Percentiles rank a stretch among this genome's conserved stretches.
Conservation (phyloP, 108 stramenopile genomes). For the Cyclotella cryptica region DNA sequence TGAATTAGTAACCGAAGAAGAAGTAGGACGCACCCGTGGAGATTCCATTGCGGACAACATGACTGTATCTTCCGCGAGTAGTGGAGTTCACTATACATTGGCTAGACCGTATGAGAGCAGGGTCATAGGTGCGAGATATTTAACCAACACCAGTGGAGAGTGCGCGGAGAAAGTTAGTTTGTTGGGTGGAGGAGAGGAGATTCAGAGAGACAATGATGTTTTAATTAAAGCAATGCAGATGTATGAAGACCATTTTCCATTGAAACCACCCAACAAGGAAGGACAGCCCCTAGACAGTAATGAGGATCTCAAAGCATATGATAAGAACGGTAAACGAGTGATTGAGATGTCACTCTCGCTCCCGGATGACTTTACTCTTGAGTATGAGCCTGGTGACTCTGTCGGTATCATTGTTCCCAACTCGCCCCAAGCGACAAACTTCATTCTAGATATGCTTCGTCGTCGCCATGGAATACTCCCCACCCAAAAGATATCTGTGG, state of each 20-base stretch:
- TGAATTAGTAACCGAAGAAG: conserved; percentile 58
- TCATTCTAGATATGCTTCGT: conserved; percentile 67
- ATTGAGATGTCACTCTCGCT: conserved; percentile 80
- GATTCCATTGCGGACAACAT: conserved; percentile 57
- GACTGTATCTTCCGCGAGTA: conserved; percentile 62
- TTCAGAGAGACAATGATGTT: conserved; percentile 29
- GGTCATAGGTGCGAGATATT: conserved; percentile 73
- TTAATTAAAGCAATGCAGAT: conserved; percentile 45
- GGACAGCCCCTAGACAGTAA: background rate
- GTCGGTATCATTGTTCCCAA: conserved; percentile 86
- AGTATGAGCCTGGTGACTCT: conserved; percentile 93
- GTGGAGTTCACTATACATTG: conserved; percentile 62
- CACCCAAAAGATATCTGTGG: conserved; percentile 69
- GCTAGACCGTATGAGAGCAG: conserved; percentile 69
- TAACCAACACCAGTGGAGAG: conserved; percentile 69
- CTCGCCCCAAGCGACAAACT: conserved; percentile 48
- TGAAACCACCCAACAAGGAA: conserved; percentile 19
- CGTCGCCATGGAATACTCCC: conserved; percentile 63
- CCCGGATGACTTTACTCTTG: conserved; percentile 80
- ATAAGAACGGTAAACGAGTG: conserved; percentile 86
- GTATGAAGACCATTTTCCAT: conserved; percentile 61
- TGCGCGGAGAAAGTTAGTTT: conserved; percentile 56
- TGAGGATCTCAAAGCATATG: conserved; percentile 19
- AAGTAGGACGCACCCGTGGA: conserved; percentile 14
- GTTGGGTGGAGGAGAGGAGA: conserved; percentile 10